Conservation (phyloP, 2,329 filamentous ascomycete genomes). For the Apiospora koreana region DNA sequence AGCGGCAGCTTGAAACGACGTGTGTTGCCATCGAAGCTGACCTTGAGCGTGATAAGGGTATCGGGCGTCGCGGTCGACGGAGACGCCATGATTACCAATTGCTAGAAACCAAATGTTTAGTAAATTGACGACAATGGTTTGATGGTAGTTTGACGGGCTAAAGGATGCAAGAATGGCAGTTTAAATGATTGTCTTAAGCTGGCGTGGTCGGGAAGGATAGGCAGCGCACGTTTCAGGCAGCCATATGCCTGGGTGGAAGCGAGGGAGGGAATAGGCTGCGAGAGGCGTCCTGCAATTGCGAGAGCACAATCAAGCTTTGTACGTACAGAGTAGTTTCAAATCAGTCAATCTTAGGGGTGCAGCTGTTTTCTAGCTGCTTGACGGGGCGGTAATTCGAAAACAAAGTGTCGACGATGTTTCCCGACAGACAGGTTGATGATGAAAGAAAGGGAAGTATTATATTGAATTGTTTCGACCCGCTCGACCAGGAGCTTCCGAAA, state of each 20-base stretch:
- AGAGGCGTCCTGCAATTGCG: not conserved
- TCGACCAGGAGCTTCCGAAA: conserved; percentile 4
- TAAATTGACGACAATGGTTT: not conserved
- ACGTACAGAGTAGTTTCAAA: not conserved
- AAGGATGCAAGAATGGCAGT: not conserved
- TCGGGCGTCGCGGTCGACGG: conserved; percentile 49
- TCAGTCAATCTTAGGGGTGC: not conserved
- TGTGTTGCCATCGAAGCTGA: conserved; percentile 73
- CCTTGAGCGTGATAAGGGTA: conserved; percentile 82
- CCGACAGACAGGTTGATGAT: not conserved
- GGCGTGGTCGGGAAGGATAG: not conserved
- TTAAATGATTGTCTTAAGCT: not conserved
- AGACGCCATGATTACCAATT: conserved; percentile 36
- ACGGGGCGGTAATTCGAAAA: not conserved
- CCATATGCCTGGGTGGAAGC: not conserved
- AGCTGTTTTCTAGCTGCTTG: not conserved
- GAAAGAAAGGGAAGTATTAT: not conserved
- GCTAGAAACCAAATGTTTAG: not conserved
- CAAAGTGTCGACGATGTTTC: not conserved
- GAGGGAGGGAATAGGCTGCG: not conserved
- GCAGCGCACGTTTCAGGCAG: conserved; percentile 10
- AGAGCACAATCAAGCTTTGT: not conserved
- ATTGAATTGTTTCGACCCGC: conserved; percentile 2
- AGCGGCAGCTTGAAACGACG: conserved; percentile 89
- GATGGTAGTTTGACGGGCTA: not conserved